A percentile compares a stretch with the other conserved stretches of the same genome.
Conservation (phyloP, 2,329 filamentous ascomycete genomes). For the Bipolaris gigantea region DNA sequence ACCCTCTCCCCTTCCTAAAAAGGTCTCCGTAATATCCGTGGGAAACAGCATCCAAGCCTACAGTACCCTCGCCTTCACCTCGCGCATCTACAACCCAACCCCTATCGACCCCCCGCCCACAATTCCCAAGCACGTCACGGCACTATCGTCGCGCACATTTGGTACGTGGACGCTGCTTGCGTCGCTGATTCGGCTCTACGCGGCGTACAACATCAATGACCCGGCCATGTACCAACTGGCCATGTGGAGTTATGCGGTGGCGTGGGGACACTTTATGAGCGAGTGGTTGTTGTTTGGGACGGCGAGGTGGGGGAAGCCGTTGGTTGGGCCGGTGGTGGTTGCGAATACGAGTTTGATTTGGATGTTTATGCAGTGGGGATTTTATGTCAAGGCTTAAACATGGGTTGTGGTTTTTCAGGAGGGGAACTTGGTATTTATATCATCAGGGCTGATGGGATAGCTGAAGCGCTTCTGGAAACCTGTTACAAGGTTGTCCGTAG, state of each 20-base stretch:
- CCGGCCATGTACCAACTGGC: conserved; percentile 76
- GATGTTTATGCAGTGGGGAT: conserved; percentile 68
- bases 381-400: conserved; percentile 58
- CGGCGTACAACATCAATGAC: conserved; percentile 77
- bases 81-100: conserved; percentile 79
- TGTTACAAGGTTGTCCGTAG: neutral
- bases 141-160: conserved; percentile 77
- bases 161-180: conserved; percentile 86
- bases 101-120: conserved; percentile 43
- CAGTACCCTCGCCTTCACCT: conserved; percentile 75
- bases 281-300: conserved; percentile 83
- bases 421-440: neutral
- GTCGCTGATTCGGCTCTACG: conserved; percentile 76
- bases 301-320: conserved; percentile 63
- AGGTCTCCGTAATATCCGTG: conserved; percentile 82
- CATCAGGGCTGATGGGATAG: neutral
- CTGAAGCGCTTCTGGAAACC: neutral
- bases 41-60: conserved; percentile 87
- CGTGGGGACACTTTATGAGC: conserved; percentile 60
- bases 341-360: conserved; percentile 59
- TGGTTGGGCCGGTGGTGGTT: conserved; percentile 62
- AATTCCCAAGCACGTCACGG: conserved; percentile 61
- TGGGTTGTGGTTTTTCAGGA: too few relatives aligned
- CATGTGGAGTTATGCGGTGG: conserved; percentile 79
- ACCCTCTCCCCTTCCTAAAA: too few relatives aligned